Base-by-base conservation (phyloP, 1,284 basidiomycete species). In the Malassezia pachydermatis region DNA sequence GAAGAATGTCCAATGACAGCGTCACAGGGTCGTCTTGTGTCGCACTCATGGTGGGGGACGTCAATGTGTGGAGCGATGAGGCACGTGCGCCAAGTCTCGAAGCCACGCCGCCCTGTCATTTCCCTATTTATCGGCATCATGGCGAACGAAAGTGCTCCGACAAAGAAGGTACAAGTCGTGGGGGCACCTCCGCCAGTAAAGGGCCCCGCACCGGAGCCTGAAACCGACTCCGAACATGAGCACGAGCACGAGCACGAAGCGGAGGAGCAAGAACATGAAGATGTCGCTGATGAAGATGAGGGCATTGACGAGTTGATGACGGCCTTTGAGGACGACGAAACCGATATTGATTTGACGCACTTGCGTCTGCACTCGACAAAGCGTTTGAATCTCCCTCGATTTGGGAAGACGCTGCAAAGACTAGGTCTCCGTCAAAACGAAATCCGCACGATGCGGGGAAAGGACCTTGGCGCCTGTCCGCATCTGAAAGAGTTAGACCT, bases 381-480 rank as follows among this genome's bases (percentile, higher is more conserved):
- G 9, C 77, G 77, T 10, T 67, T 77, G 5, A 62, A 73, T 10
- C 76, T 90, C 2, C 75, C 79, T 2, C 78, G 86, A 13, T 94
- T 90, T 67, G 79, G 79, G 4, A 70, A 67, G 1, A 76, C 81
- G 57, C 76, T 90, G 41, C 81, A 80, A 74, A 79, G 81, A 45
- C 77, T 96, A 17, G 90, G 85, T 73, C 77, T 98, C 20, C 80
- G 92, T 22, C 90, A 96, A 74, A 98, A 96, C 73, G 78, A 83
- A 51, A 80, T 89, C 47, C 77, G 81, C 1, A 76, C 77, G 35
- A 76, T 96, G 25, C 81, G 87, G 17, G 50, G 55, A 20, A 54
- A 59, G 10, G 66, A 69, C 44, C 53, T 70, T 23, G 58, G 59
- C 22, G 20, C 77, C n/a, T 73, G 95, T 42, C 77, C 72, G 10